Base-by-base conservation (phyloP, 805 yeast genomes). In the Barnettozyma populi region DNA sequence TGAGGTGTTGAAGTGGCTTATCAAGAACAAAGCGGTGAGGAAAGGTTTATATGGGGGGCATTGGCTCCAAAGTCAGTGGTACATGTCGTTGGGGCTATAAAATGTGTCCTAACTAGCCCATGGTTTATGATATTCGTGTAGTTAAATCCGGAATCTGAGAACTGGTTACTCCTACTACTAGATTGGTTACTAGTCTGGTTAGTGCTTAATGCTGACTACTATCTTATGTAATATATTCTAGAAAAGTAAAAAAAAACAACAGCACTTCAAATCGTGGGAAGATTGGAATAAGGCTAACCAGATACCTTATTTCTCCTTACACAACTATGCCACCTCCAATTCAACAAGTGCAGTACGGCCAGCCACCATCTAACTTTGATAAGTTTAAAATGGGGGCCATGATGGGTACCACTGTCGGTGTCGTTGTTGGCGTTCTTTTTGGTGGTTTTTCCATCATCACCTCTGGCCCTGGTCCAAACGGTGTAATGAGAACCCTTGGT, bases 391-490 rank as follows among this genome's bases (percentile, higher is more conserved):
- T 94, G 98, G 99, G 99, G 47, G 84, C 90, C 52, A 72, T 92
- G 73, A 94, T 94, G 97, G 99, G 99, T 53, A 81, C 74, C 16
- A 67, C 74, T 2, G 75, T 71, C 18, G 99, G 99, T 55, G 94
- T 90, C 9, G 94, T 95, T 61, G 89, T 92, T 36, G 99, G 99
- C 53, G 84, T 92, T 42, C 72, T 95, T 55, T 94, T 92, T 66
- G 99, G 98, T 44, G 96, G 97, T 21, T 82, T 87, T 62, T 84
- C 97, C 49, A 85, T 95, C 57, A 67, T 89, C 55, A 90, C 90
- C 48, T 83, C 86, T 56, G 99, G 99, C 18, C 94, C 99, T n/a
- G 97, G 96, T 13, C 99, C 99, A 43, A 86, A 88, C 62, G 99
- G 99, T 48, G 88, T 88, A 48, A 86, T 94, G 83, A 84, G 96